phyloP scores from a whole-genome alignment of 192 early-diverging fungal species.

The Umbelopsis vinacea region DNA sequence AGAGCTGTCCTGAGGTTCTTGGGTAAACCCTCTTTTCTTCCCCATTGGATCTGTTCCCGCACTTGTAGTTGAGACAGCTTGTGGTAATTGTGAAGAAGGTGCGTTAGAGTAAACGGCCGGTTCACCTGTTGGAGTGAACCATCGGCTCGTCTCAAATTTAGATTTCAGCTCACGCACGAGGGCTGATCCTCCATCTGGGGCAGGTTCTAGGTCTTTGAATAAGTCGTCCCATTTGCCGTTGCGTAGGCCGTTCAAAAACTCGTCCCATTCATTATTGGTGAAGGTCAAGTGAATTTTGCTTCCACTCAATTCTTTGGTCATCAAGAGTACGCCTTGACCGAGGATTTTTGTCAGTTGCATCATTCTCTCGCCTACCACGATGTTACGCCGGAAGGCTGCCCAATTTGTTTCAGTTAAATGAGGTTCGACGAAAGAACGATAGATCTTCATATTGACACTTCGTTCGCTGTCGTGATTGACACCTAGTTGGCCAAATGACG shows the following conservation, averaged over 20 bases:
- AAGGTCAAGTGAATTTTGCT: conserved; percentile 51
- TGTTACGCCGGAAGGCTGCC: conserved; percentile 47
- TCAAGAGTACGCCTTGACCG: conserved; percentile 48
- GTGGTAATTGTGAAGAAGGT: not conserved
- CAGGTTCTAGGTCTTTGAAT: conserved; percentile 13
- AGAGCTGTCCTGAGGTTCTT: no score
- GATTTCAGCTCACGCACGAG: conserved; percentile 31
- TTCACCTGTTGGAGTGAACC: conserved; percentile 30
- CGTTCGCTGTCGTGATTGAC: conserved; percentile 33
- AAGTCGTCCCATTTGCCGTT: conserved; percentile 33
- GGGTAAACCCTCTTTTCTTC: no score
- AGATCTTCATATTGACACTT: conserved; percentile 44
- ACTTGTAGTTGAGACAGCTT: conserved; percentile 33
- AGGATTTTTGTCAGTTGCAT: conserved; percentile 39
- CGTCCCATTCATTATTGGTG: conserved; percentile 49
- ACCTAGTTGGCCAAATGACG: conserved; percentile 4
- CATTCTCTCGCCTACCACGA: conserved; percentile 47
- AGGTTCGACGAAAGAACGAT: conserved; percentile 43
- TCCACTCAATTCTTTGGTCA: conserved; percentile 55
- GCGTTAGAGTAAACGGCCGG: not conserved
- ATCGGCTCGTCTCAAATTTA: conserved; percentile 31
- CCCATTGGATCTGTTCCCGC: not conserved
- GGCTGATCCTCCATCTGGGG: conserved; percentile 1
- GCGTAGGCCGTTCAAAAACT: conserved; percentile 38
- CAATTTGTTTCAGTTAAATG: conserved; percentile 42